Conservation (phyloP, 192 early-diverging fungal species). For the Geranomyces michiganensis region DNA sequence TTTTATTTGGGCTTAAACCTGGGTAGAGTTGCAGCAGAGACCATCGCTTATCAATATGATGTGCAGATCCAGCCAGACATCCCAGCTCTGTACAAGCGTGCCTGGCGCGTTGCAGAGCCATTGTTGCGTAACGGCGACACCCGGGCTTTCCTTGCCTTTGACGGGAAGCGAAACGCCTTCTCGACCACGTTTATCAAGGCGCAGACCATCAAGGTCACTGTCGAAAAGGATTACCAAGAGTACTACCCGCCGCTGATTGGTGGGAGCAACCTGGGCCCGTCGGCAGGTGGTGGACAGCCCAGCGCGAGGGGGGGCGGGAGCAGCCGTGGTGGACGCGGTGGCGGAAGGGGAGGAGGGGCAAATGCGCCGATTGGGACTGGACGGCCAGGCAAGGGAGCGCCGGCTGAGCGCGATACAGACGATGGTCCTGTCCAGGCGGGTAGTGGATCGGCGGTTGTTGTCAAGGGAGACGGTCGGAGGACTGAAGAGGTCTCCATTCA, state of each 20-base stretch:
- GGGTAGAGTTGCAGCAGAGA: conserved; percentile 6
- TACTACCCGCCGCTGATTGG: conserved; percentile 8
- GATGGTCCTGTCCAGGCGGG: background rate
- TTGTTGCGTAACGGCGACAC: conserved; percentile 18
- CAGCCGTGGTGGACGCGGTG: conserved; percentile 22
- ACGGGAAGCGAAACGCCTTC: conserved; percentile 41
- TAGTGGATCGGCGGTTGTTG: background rate
- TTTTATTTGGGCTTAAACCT: too few species aligned
- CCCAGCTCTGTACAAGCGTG: conserved; percentile 10
- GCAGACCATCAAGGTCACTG: conserved; percentile 4
- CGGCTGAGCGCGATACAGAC: background rate
- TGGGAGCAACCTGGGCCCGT: background rate
- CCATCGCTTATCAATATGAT: conserved; percentile 42
- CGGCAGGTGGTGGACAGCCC: conserved; percentile 5
- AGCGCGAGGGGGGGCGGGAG: background rate
- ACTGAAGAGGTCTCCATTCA: conserved; percentile 9
- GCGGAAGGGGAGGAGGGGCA: conserved; percentile 22
- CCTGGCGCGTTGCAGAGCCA: conserved; percentile 22
- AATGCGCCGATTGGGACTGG: background rate
- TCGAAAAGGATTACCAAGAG: conserved; percentile 18
- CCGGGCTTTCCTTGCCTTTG: conserved; percentile 31
- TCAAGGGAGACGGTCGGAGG: background rate
- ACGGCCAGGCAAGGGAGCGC: background rate
- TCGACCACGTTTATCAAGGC: conserved; percentile 1
- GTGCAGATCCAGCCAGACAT: conserved; percentile 28